Evolutionary conservation across 169 alveolate species (phyloP), one percentile per base, ranked within the genome.

Genomic region (Eimeria necatrix): DNA sequence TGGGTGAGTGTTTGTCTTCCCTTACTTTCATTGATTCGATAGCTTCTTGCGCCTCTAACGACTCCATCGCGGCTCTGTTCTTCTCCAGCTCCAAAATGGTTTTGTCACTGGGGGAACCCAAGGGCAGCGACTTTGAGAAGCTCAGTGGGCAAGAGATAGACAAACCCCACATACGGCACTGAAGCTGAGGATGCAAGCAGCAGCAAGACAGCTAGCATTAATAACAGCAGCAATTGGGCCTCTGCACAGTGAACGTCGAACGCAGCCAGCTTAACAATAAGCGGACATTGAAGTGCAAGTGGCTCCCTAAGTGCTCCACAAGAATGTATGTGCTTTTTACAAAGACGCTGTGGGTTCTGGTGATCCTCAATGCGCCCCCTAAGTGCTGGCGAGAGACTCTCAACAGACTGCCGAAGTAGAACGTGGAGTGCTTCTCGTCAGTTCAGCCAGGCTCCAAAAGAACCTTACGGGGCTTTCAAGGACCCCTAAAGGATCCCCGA

Each of bases 111-210:
- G 46, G 24, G 22, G 49, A 80, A 18, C 91, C 91, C 76, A 83
- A 26, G 18, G 91, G 91, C 14, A 83, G 74, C 51, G 56, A 74
- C 68, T 83, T 83, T 26, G 78, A 52, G 76, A 83, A 32, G 78
- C 18, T 49, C 53, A 10, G 12, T 49, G 73, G 46, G 61, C 76
- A 56, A 10, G 91, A 56, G 53, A 83, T 20, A 3, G 56, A 61
- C 91, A 83, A 41, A 0, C 52, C 73, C 16, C 60, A 24, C 48
- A 83, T 74, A 6, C 91, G 76, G 91, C 91, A 83, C 61, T 83
- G 91, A 7, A 83, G 91, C 91, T 83, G 91, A 46, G n/a, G 20
- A 16, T 51, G 24, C 59, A 83, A 78, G 70, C 70, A 78, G 22
- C 88, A 78, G 9, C 88, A 78, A 24, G 46, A 64, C 10, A 1